A percentile compares a stretch with the other conserved stretches of the same genome.
phyloP scores from a whole-genome alignment of 257 asterid genomes.

The Jasminum sambac region DNA sequence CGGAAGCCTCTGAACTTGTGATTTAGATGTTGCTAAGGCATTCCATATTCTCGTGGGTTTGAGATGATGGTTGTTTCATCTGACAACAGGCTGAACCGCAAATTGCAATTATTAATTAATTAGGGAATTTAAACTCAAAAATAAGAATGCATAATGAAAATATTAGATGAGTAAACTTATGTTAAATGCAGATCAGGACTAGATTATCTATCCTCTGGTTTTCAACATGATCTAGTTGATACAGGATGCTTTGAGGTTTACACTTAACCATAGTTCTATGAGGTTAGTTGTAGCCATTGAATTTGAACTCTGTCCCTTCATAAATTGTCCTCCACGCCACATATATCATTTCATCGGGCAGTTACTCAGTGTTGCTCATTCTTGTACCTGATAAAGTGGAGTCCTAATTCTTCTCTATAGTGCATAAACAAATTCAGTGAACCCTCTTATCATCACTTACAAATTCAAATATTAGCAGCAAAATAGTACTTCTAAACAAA shows the following conservation, averaged over 20 bases:
- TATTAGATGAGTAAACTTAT: conserved; percentile 1
- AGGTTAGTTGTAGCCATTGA: neutral
- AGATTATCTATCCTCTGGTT: neutral
- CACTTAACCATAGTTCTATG: neutral
- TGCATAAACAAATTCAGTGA: neutral
- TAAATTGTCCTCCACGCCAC: neutral
- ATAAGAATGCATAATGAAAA: neutral
- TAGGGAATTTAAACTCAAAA: conserved; percentile 1
- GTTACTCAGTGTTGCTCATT: neutral
- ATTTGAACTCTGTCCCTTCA: neutral
- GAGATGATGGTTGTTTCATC: conserved; percentile 23
- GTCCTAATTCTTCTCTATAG: neutral
- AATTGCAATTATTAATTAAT: conserved; percentile 15
- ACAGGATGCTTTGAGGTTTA: conserved; percentile 4
- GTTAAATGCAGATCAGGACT: conserved; percentile 10
- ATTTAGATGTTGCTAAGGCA: conserved; percentile 64
- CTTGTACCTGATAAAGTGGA: neutral
- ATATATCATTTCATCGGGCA: neutral
- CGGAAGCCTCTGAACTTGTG: conserved; percentile 34
- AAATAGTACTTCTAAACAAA: neutral
- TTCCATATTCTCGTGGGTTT: conserved; percentile 60
- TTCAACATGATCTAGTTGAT: conserved; percentile 13
- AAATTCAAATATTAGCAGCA: neutral
- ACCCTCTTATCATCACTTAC: neutral
- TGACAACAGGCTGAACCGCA: conserved; percentile 23